Base-by-base conservation (phyloP, 257 asterid genomes). In the Echium plantagineum region DNA sequence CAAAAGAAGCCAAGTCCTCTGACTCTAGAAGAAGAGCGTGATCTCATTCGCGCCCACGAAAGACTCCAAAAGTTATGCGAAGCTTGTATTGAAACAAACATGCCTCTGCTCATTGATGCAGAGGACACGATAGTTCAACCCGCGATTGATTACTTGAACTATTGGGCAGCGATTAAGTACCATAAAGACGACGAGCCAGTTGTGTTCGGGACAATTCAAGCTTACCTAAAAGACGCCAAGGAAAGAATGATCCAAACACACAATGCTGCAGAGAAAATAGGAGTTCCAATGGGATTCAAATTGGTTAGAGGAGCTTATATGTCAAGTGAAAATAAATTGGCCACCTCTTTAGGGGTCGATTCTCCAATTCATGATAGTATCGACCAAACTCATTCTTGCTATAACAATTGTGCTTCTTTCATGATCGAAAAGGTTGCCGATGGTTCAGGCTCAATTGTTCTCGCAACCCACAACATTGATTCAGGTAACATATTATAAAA, bases 381-480 rank as follows among this genome's bases (percentile, higher is more conserved):
- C 16, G 70, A 77, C 1, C 61, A 69, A n/a, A 88, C 94, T 0
- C 98, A 91, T 20, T 71, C 56, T 4, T 82, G 87, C 42, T 91
- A 67, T 75, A 64, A 85, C 19, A 65, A 58, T 1, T 91, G 95
- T n/a, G 77, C 94, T 0, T 75, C 52, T 12, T 84, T 76, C 60
- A 62, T 91, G 88, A 83, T 91, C 3, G 66, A 82, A 1, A 72
- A 82, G 69, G 72, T 84, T 9, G 73, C 83, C 12, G 57, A 66
- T 15, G 94, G 96, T 18, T 66, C 86, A 0, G 94, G 90, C 1
- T 74, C 89, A 0, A 72, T 78, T 58, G 90, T 91, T 55, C 84
- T 91, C 15, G 98, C 96, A 3, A 91, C 96, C 22, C 98, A 91
- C 68, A 91, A 91, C 26, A 58, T 81, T 18, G 84, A 82, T 21